A percentile compares a stretch with the other conserved stretches of the same genome.
These are phyloP conservation scores for Leccinum subfulvum DNA, from an alignment of 1,284 basidiomycete species.

Conservation along the genomic window DNA sequence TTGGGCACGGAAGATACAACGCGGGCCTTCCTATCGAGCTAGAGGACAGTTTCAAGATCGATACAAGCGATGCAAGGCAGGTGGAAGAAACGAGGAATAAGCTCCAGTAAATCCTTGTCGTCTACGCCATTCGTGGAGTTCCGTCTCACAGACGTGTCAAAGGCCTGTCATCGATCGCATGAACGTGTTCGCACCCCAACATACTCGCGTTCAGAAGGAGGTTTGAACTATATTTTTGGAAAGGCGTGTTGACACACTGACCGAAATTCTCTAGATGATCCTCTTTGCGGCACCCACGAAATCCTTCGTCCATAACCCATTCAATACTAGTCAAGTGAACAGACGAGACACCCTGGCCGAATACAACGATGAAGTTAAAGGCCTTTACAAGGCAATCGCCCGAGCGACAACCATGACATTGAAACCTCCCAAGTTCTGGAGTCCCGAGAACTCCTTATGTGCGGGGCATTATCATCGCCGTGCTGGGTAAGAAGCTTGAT, in stretches of 20 bases:
- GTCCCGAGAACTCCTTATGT: too few species aligned
- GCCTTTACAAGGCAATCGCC: too few species aligned
- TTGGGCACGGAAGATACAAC: conserved; percentile 40
- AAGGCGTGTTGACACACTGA: not conserved
- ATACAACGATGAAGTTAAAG: too few species aligned
- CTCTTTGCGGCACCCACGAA: conserved; percentile 15
- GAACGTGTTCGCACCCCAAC: conserved; percentile 40
- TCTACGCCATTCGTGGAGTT: not conserved
- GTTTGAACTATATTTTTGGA: conserved; percentile 12
- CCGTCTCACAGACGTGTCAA: conserved; percentile 16
- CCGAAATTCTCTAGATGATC: conserved; percentile 14
- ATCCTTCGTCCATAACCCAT: conserved; percentile 1
- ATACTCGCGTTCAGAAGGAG: conserved; percentile 42
- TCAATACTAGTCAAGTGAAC: too few species aligned
- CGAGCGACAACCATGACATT: too few species aligned
- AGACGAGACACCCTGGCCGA: too few species aligned
- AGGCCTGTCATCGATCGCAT: conserved; percentile 40
- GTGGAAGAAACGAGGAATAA: conserved; percentile 15
- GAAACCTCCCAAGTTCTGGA: too few species aligned
- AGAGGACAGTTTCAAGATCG: conserved; percentile 22
- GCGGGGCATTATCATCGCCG: too few species aligned
- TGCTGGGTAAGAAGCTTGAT: too few species aligned
- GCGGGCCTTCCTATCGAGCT: conserved; percentile 41
- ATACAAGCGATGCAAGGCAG: conserved; percentile 19
- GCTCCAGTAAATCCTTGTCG: conserved; percentile 12